Conservation (phyloP, 2,329 filamentous ascomycete species). For the Penicillium paneum region DNA sequence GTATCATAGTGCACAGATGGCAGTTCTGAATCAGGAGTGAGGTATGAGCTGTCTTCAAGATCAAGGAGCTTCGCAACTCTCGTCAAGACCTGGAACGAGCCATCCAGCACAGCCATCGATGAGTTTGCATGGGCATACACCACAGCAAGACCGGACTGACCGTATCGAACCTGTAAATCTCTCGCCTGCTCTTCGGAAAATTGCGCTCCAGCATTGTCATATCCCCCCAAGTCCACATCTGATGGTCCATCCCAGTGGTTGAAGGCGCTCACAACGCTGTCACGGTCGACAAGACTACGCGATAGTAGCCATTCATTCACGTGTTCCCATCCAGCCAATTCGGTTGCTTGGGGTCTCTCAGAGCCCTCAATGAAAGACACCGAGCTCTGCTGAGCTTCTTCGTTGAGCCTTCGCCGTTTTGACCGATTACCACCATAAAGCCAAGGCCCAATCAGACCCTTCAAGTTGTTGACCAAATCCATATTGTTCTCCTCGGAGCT, state of each 20-base stretch:
- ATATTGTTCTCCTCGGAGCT: constrained; percentile 33
- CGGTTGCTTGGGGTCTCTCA: constrained; percentile 17
- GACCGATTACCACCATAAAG: constrained; percentile 56
- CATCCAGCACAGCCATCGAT: constrained; percentile 46
- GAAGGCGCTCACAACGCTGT: constrained; percentile 50
- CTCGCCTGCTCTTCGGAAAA: constrained; percentile 44
- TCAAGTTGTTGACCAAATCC: constrained; percentile 53
- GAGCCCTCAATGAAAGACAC: constrained; percentile 26
- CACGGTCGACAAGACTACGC: constrained; percentile 51
- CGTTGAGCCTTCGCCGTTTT: constrained; percentile 52
- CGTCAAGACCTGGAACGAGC: constrained; percentile 48
- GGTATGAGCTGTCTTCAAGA: constrained; percentile 46
- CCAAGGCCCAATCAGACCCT: constrained; percentile 61
- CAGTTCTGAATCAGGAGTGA: constrained; percentile 22
- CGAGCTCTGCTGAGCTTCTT: constrained; percentile 26
- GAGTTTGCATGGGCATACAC: constrained; percentile 54
- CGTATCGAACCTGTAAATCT: constrained; percentile 50
- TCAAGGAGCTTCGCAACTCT: constrained; percentile 52
- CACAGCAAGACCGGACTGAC: constrained; percentile 58
- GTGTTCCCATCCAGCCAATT: constrained; percentile 52
- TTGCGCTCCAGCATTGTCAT: constrained; percentile 42
- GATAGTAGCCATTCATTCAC: constrained; percentile 59
- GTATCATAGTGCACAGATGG: constrained; percentile 32
- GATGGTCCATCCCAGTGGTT: constrained; percentile 59
- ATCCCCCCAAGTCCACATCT: constrained; percentile 58